Percentiles rank a stretch among this genome's conserved stretches.
These are phyloP conservation scores for Oemleria cerasiformis DNA, from an alignment of 306 rosid genomes.

Conservation along the genomic window DNA sequence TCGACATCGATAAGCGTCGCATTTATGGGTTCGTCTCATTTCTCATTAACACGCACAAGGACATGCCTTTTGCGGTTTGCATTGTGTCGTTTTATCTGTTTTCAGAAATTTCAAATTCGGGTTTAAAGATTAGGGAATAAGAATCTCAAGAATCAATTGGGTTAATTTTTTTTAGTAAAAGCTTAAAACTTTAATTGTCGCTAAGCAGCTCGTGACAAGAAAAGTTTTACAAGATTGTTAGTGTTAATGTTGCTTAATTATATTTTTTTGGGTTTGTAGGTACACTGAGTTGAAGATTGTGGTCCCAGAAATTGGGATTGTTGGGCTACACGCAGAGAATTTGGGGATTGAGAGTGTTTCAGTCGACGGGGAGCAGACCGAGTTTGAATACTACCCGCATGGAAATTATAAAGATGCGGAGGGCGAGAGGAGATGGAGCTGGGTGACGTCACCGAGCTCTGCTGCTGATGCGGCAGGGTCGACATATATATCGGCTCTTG, in stretches of 20 bases:
- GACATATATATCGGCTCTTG: constrained; percentile 58
- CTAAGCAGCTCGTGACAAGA: background rate
- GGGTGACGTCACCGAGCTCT: constrained; percentile 52
- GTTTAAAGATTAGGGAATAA: background rate
- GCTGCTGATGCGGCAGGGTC: constrained; percentile 85
- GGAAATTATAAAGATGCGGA: constrained; percentile 38
- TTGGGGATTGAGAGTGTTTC: constrained; percentile 71
- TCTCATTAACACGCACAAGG: background rate
- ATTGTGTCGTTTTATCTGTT: background rate
- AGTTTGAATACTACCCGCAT: constrained; percentile 77
- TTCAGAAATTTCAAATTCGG: background rate
- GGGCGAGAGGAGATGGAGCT: constrained; percentile 53
- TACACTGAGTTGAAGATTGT: constrained; percentile 81
- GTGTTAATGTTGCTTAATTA: background rate
- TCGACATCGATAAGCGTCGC: constrained; percentile 64
- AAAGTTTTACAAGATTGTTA: background rate
- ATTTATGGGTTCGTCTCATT: constrained; percentile 68
- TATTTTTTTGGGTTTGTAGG: constrained; percentile 31
- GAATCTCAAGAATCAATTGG: background rate
- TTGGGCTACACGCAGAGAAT: constrained; percentile 92
- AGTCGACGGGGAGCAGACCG: constrained; percentile 89
- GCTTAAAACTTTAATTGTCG: background rate
- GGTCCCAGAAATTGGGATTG: constrained; percentile 91
- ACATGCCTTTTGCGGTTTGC: constrained; percentile 2
- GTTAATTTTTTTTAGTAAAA: background rate